phyloP scores from a whole-genome alignment of 768 basidiomycete genomes.

The Lactarius psammicola region DNA sequence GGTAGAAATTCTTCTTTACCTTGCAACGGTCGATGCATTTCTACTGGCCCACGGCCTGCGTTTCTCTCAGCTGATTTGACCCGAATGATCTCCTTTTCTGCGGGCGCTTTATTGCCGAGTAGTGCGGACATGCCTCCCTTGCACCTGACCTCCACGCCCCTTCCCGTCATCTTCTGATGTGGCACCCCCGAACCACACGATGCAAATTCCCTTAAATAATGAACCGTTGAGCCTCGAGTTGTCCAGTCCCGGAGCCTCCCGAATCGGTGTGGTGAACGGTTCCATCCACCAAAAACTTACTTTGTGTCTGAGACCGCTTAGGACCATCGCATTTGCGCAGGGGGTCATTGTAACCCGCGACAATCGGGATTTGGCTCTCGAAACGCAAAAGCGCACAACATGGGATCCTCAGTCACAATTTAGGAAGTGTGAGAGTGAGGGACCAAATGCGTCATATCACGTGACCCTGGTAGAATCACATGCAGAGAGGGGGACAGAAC shows the following conservation, averaged over 20 bases:
- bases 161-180: conserved; percentile 23
- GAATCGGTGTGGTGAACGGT: neutral
- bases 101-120: conserved; percentile 24
- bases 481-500: neutral
- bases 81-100: conserved; percentile 24
- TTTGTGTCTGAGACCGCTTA: neutral
- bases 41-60: conserved; percentile 10
- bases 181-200: conserved; percentile 4
- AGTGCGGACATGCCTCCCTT: conserved; percentile 23
- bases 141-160: conserved; percentile 28
- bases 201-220: conserved; percentile 15
- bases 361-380: neutral
- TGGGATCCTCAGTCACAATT: neutral
- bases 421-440: neutral
- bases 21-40: conserved; percentile 11
- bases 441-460: conserved; percentile 8
- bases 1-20: conserved; percentile 2
- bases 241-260: neutral
- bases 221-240: conserved; percentile 13
- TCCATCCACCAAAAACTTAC: neutral
- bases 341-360: neutral
- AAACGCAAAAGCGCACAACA: neutral
- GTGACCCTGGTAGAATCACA: conserved; percentile 18
- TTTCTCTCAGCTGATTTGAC: conserved; percentile 20
- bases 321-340: neutral